A percentile compares a stretch with the other conserved stretches of the same genome.
Evolutionary conservation across 805 yeast species (phyloP).

Genomic region (Brettanomyces sp.): DNA sequence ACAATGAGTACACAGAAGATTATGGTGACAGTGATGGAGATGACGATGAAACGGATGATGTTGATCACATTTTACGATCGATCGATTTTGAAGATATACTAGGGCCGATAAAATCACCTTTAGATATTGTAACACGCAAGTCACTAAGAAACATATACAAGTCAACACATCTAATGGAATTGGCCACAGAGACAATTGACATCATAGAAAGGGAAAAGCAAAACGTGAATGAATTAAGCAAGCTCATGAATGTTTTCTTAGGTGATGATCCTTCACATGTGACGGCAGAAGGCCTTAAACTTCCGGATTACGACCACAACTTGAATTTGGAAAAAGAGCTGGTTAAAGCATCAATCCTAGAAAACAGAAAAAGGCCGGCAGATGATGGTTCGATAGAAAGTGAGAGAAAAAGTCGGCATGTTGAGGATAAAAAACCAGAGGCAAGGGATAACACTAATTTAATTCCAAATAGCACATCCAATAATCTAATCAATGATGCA

Average conservation of each 20-base stretch:
- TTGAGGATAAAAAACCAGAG: not conserved
- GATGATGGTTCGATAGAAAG: constrained; percentile 1
- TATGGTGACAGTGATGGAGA: constrained; percentile 5
- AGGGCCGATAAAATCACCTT: constrained; percentile 72
- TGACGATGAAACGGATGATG: constrained; percentile 17
- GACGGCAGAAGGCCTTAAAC: constrained; percentile 52
- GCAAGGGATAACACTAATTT: constrained; percentile 1
- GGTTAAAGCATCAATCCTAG: constrained; percentile 10
- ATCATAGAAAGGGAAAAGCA: constrained; percentile 75
- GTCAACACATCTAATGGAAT: constrained; percentile 40
- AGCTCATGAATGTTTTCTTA: constrained; percentile 65
- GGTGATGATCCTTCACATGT: constrained; percentile 78
- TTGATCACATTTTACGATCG: constrained; percentile 36
- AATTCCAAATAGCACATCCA: constrained; percentile 4
- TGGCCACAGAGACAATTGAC: constrained; percentile 69
- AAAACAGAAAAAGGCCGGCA: constrained; percentile 6
- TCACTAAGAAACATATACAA: constrained; percentile 60
- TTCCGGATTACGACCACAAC: constrained; percentile 65
- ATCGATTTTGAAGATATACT: constrained; percentile 51
- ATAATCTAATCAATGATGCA: constrained; percentile 33
- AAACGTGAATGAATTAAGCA: constrained; percentile 60
- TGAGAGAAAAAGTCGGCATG: not conserved
- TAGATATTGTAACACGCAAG: constrained; percentile 66
- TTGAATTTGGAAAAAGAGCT: constrained; percentile 26
- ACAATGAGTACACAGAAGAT: constrained; percentile 7